Evolutionary conservation across 1,284 basidiomycete genomes (phyloP).

Genomic region (Uromyces viciae-fabae): DNA sequence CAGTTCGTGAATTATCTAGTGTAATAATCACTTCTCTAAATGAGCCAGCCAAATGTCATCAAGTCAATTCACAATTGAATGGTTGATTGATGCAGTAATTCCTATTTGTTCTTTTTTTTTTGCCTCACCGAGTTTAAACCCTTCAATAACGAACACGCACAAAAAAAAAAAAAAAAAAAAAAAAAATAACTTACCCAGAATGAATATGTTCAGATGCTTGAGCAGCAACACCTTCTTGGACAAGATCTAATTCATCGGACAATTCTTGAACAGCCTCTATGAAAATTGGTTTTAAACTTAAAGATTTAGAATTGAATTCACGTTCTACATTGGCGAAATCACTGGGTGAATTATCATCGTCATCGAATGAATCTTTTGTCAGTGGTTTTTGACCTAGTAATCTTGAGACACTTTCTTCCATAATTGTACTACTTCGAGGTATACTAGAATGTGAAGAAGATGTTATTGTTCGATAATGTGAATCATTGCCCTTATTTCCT

Average conservation of each 20-base stretch:
- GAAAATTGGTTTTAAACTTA: conserved; percentile 40
- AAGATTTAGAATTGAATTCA: conserved; percentile 23
- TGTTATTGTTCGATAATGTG: conserved; percentile 6
- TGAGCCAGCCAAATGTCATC: not conserved
- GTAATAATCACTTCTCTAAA: conserved; percentile 45
- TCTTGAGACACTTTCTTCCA: conserved; percentile 28
- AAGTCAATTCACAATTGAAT: not conserved
- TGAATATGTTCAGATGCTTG: conserved; percentile 44
- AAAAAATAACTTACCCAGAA: conserved; percentile 26
- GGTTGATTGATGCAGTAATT: too few relatives aligned
- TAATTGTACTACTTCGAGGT: not conserved
- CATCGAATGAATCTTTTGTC: not conserved
- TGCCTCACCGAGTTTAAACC: too few relatives aligned
- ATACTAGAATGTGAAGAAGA: conserved; percentile 19
- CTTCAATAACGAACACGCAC: too few relatives aligned
- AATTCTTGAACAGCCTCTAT: conserved; percentile 45
- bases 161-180: not conserved
- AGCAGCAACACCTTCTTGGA: conserved; percentile 30
- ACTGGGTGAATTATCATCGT: not conserved
- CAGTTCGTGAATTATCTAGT: conserved; percentile 38
- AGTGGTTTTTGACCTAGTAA: conserved; percentile 31
- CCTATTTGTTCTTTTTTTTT: too few relatives aligned
- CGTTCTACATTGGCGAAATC: conserved; percentile 5
- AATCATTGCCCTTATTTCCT: not conserved
- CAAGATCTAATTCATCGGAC: conserved; percentile 37